Evolutionary conservation across 352 stramenopile species (phyloP).

Genomic region (Pythium guiyangense): DNA sequence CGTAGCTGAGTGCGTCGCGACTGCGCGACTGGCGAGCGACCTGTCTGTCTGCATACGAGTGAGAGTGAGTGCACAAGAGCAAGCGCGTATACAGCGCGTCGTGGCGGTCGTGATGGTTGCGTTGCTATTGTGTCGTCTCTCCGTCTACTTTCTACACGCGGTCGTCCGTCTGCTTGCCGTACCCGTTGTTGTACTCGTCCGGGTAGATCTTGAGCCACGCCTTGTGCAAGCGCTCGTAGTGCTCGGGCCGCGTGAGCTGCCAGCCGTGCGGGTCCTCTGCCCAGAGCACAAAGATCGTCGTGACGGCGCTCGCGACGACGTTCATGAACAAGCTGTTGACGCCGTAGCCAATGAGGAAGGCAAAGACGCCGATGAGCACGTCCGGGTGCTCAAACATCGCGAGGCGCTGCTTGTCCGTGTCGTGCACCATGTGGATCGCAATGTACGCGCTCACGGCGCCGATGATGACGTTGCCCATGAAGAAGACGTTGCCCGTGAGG

Average conservation of each 20-base stretch:
- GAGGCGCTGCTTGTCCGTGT: constrained; percentile 42
- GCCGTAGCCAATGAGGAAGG: constrained; percentile 68
- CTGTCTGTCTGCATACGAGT: too few relatives aligned
- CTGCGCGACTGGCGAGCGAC: too few relatives aligned
- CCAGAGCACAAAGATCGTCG: constrained; percentile 83
- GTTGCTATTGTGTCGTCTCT: too few relatives aligned
- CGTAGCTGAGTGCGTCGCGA: too few relatives aligned
- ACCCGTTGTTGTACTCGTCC: constrained; percentile 80
- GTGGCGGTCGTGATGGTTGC: too few relatives aligned
- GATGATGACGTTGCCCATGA: constrained; percentile 75
- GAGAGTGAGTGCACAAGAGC: too few relatives aligned
- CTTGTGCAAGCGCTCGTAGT: constrained; percentile 66
- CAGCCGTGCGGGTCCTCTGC: constrained; percentile 74
- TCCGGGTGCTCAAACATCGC: constrained; percentile 66
- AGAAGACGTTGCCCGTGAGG: constrained; percentile 83
- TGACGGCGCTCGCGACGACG: constrained; percentile 69
- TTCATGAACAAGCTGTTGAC: constrained; percentile 76
- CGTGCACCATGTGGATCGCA: constrained; percentile 42
- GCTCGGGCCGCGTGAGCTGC: constrained; percentile 64
- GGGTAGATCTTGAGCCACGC: constrained; percentile 81
- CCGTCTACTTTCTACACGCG: constrained; percentile 12
- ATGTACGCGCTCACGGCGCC: constrained; percentile 65
- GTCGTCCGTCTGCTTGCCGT: constrained; percentile 51
- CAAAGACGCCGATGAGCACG: constrained; percentile 61
- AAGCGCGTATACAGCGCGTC: too few relatives aligned